Conservation (phyloP, 768 basidiomycete species). For the Psilocybe cyanescens region DNA sequence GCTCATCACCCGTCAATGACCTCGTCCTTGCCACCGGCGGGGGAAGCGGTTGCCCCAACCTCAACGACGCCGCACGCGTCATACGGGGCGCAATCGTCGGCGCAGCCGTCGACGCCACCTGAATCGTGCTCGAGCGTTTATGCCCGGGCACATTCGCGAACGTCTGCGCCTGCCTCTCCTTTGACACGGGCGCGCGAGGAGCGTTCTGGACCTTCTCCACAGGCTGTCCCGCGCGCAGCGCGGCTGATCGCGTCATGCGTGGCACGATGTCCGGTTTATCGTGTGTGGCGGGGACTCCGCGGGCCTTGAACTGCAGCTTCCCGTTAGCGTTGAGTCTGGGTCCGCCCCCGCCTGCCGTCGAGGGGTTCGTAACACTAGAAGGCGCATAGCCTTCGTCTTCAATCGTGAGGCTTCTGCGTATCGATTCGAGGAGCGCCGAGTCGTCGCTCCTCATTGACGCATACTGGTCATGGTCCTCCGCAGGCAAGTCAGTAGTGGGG, state of each 20-base stretch:
- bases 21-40: slow-evolving; percentile 43
- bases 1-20: slow-evolving; percentile 33
- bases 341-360: slow-evolving; percentile 44
- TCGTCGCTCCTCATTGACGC: slow-evolving; percentile 47
- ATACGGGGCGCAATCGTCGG: slow-evolving; percentile 74
- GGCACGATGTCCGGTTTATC: slow-evolving; percentile 72
- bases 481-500: slow-evolving; percentile 65
- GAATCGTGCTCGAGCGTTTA: slow-evolving; percentile 68
- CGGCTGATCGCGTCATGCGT: slow-evolving; percentile 75
- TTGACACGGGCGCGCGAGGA: slow-evolving; percentile 58
- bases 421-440: slow-evolving; percentile 43
- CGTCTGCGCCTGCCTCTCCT: slow-evolving; percentile 63
- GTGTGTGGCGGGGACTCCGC: slow-evolving; percentile 65
- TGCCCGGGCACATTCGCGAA: slow-evolving; percentile 85
- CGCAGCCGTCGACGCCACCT: slow-evolving; percentile 75
- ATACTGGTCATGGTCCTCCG: slow-evolving; percentile 35
- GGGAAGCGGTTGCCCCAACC: slow-evolving; percentile 54
- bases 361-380: slow-evolving; percentile 46
- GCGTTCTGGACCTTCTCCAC: slow-evolving; percentile 45
- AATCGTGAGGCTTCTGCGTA: slow-evolving; percentile 40
- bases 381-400: slow-evolving; percentile 49
- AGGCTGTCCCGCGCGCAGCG: slow-evolving; percentile 65
- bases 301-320: slow-evolving; percentile 65
- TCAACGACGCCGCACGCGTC: slow-evolving; percentile 75
- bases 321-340: slow-evolving; percentile 42